Evolutionary conservation across 768 basidiomycete genomes (phyloP), one percentile per base, ranked within the genome.

Genomic region (Pleurotus platypus): DNA sequence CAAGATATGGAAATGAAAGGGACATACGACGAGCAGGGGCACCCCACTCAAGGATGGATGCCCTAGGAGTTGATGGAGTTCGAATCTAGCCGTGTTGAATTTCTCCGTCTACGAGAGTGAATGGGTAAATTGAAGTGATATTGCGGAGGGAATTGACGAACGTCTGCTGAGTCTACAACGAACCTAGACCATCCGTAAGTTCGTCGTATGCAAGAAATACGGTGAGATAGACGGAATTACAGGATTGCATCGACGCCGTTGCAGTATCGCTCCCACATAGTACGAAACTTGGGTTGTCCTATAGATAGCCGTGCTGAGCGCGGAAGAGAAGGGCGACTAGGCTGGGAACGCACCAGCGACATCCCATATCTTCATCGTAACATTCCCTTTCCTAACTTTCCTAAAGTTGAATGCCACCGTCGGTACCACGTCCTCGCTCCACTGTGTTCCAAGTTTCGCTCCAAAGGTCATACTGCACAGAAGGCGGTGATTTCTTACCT

Each of bases 231-330:
- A 11, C 15, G 35, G 20, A 70, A 89, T 65, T 69, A 95, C 92
- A 96, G 82, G 37, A 97, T 86, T 22, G 94, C 94, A 66, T 96
- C 92, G 1, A 92, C 92, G 7, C 94, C 94, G 60, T 87, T 83
- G 71, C 93, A 94, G 70, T 96, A 97, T 45, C 94, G 79, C 70
- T 94, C 92, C 92, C 92, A 97, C 87, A 95, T 94, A 37, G 90
- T 91, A 45, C 94, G 84, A 68, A 95, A 97, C 68, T 91, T 92
- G 5, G 93, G 90, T 74, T 96, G 94, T 27, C 93, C 91, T 88
- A 64, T 8, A 22, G 13, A 49, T 40, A 2, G 57, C 6, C 51
- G 15, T 16, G 55, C 59, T 37, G 30, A 24, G 49, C 15, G 6
- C 42, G 43, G 46, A 22, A n/a, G 30, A 27, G 18, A 50, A 39